Percentiles rank a stretch among this genome's conserved stretches.
phyloP scores from a whole-genome alignment of 805 yeast genomes.

The Hanseniaspora mollemarum region DNA sequence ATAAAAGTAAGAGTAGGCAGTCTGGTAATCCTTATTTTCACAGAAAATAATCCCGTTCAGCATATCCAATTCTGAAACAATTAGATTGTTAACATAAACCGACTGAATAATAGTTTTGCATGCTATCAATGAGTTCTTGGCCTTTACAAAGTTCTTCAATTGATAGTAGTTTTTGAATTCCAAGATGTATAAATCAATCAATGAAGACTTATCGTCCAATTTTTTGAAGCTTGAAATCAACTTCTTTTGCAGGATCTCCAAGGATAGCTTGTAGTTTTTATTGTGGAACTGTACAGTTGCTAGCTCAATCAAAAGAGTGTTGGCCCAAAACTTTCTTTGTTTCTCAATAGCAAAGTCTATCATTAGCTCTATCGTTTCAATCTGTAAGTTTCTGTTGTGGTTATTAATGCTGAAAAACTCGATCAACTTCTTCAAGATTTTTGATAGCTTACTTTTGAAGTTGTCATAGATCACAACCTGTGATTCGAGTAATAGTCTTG shows the following conservation, averaged over 20 bases:
- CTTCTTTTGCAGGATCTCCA: constrained; percentile 51
- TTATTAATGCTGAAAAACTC: constrained; percentile 62
- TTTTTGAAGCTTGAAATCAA: constrained; percentile 79
- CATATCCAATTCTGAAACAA: constrained; percentile 88
- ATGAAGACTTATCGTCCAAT: constrained; percentile 86
- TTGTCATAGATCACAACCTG: constrained; percentile 51
- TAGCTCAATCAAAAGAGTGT: constrained; percentile 72
- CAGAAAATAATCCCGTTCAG: constrained; percentile 94
- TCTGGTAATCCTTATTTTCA: constrained; percentile 91
- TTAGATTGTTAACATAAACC: constrained; percentile 83
- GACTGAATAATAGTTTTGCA: constrained; percentile 97
- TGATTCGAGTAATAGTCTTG: constrained; percentile 52
- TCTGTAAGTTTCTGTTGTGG: constrained; percentile 55
- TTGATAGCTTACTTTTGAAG: constrained; percentile 84
- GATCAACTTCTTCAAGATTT: constrained; percentile 68
- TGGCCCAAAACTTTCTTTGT: constrained; percentile 80
- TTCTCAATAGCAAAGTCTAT: constrained; percentile 78
- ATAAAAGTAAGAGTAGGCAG: constrained; percentile 88
- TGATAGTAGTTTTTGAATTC: constrained; percentile 87
- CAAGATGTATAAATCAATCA: constrained; percentile 87
- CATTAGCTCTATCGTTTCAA: constrained; percentile 60
- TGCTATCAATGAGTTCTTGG: constrained; percentile 83
- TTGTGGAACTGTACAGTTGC: constrained; percentile 63
- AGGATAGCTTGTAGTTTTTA: constrained; percentile 53
- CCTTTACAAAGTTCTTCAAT: constrained; percentile 77